Evolutionary conservation across 2,329 filamentous ascomycete species (phyloP), one percentile per base, ranked within the genome.

Genomic region (Neocucurbitaria cava): DNA sequence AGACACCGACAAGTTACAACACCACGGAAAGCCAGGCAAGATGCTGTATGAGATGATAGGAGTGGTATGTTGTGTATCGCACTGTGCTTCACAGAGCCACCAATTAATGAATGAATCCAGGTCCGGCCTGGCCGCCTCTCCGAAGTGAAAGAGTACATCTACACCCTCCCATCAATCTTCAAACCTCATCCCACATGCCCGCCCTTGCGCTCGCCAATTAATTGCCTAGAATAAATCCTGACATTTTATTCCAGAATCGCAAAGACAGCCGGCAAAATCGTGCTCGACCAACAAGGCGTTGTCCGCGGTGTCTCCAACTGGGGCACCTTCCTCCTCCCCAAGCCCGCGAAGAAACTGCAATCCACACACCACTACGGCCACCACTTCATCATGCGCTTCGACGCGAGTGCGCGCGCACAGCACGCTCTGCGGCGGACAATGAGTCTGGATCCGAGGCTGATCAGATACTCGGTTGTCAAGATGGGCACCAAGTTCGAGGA

Each of bases 41-140:
- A 97, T 99, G 95, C 82, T 99, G 80, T 99, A 99, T 83, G 95
- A 99, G 82, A 83, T 98, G 73, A 95, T 99, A 78, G 95, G 91
- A 77, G 89, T 97, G 80, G 95, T 97, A 81, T 71, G 89, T 81
- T 13, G 17, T 35, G 26, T 23, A 15, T 36, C n/a, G 20, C 28
- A 26, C 17, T 41, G 35, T 41, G 35, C 17, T n/a, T 30, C 17
- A 0, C 20, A 46, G 21, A 31, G 35, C 17, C 13, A 28, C 33
- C n/a, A n/a, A n/a, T n/a, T n/a, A 41, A 30, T 44, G 46, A 38
- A 35, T 42, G 28, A 38, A 15, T 17, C 3, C 74, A 98, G 95
- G 92, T 96, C 81, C 94, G 95, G 73, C 91, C 92, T 66, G 91
- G 91, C 83, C 94, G 87, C 79, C 81, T 97, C 74, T 82, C 84